Evolutionary conservation across 2,329 filamentous ascomycete species (phyloP), one percentile per base, ranked within the genome.

Genomic region (Exophiala viscosa): DNA sequence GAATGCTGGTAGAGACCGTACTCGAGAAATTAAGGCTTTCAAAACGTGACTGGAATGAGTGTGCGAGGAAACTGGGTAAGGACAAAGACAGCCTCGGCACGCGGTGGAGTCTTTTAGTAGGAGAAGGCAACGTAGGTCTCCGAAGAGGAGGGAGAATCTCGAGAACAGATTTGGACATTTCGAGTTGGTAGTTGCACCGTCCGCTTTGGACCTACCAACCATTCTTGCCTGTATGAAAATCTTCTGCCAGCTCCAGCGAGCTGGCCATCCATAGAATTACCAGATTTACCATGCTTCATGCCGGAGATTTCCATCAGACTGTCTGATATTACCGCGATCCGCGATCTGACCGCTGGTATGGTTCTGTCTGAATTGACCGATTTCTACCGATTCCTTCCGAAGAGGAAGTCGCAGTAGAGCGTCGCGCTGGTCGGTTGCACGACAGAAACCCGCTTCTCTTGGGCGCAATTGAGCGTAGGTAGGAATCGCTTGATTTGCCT

Each of bases 1-100:
- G 68, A 39, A 64, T 65, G 9, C 65, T 76, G 31, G 67, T 76
- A 28, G 66, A 73, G 42, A 58, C 73, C 3, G 72, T 76, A 7
- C 69, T 76, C 1, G 68, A 71, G 32, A 75, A 73, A 48, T 66
- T 76, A 23, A 66, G 68, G 23, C 66, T 76, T 4, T 72, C 72
- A 23, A 66, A 69, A 45, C 63, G 64, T 45, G 71, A 75, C 45
- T 75, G 72, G 73, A 69, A 71, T 20, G 73, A 74, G 23, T 76
- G 73, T 58, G 73, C 73, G 17, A 66, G 67, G 32, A 64, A 58
- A 49, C 66, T 76, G 57, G 73, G 73, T 45, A 69, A 67, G 43
- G 69, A 72, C 43, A 63, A 68, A 28, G 68, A 69, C 14, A 71
- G 68, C 44, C 63, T 74, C 18, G 70, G 70, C n/a, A 64, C 62